Conservation (phyloP, 2,329 filamentous ascomycete species). For the Botrytis aclada region DNA sequence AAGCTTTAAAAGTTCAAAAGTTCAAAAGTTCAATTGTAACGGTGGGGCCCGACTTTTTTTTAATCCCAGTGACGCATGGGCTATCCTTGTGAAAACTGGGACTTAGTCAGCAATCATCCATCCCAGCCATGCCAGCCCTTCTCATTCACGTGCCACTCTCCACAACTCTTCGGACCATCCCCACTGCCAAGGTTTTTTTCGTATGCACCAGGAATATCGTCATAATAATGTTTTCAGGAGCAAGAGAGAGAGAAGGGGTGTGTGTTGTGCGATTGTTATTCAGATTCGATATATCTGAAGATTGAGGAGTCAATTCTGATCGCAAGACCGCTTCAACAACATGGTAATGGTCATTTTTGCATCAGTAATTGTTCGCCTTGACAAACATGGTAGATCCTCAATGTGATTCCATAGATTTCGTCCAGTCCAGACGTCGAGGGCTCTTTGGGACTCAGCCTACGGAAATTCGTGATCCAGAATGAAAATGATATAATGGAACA, state of each 20-base stretch:
- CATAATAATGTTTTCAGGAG: neutral
- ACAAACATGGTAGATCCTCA: neutral
- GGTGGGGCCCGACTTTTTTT: constrained; percentile 7
- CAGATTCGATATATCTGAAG: too few species aligned
- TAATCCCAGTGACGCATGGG: neutral
- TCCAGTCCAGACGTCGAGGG: neutral
- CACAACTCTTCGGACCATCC: neutral
- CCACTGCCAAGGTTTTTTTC: neutral
- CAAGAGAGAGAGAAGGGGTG: too few species aligned
- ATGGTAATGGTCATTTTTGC: neutral
- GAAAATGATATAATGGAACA: neutral
- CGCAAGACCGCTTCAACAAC: neutral
- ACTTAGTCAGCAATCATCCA: neutral
- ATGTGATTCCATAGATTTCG: neutral
- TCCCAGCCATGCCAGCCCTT: neutral
- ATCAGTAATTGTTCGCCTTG: neutral
- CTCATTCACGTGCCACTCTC: neutral
- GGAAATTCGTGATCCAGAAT: neutral
- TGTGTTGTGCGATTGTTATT: too few species aligned
- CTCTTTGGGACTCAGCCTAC: neutral
- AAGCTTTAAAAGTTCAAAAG: constrained; percentile 5
- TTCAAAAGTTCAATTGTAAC: neutral
- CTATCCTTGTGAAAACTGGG: neutral
- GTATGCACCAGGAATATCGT: neutral
- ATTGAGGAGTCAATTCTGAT: neutral